These are phyloP conservation scores for Picocystis salinarum DNA, from an alignment of 139 green algal species.

Conservation along the genomic window DNA sequence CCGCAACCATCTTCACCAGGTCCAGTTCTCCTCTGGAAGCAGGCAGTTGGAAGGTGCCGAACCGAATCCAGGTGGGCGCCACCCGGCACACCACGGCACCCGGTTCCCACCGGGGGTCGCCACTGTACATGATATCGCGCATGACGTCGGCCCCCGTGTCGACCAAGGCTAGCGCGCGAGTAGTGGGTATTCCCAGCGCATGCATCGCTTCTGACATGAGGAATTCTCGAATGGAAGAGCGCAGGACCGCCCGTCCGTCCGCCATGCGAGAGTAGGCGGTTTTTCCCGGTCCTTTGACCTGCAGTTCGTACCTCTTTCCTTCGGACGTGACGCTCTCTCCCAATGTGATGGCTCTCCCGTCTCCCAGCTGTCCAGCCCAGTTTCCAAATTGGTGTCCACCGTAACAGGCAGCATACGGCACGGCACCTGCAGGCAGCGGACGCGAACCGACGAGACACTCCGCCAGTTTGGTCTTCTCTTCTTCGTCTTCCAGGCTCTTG, in stretches of 20 bases:
- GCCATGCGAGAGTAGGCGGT: constrained; percentile 78
- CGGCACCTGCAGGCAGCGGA: background rate
- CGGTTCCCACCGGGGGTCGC: constrained; percentile 32
- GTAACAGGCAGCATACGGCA: constrained; percentile 54
- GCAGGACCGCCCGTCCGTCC: constrained; percentile 75
- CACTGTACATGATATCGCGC: constrained; percentile 66
- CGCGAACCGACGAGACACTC: too few species aligned
- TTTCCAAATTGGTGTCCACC: constrained; percentile 60
- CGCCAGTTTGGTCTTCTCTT: too few species aligned
- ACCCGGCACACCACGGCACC: constrained; percentile 67
- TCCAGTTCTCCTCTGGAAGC: constrained; percentile 22
- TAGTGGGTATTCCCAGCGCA: constrained; percentile 72
- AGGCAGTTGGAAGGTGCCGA: constrained; percentile 82
- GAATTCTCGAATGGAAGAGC: constrained; percentile 67
- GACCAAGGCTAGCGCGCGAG: constrained; percentile 63
- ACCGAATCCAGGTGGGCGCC: constrained; percentile 64
- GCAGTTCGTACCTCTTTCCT: constrained; percentile 63
- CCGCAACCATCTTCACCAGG: constrained; percentile 36
- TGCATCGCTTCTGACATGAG: constrained; percentile 72
- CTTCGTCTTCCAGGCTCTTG: too few species aligned
- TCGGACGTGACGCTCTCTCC: constrained; percentile 33
- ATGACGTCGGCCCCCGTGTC: constrained; percentile 55
- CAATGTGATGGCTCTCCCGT: constrained; percentile 66
- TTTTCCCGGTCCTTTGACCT: constrained; percentile 85
- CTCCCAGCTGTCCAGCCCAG: constrained; percentile 61